phyloP scores from a whole-genome alignment of 2,329 filamentous ascomycete genomes.

The Tothia fuscella region DNA sequence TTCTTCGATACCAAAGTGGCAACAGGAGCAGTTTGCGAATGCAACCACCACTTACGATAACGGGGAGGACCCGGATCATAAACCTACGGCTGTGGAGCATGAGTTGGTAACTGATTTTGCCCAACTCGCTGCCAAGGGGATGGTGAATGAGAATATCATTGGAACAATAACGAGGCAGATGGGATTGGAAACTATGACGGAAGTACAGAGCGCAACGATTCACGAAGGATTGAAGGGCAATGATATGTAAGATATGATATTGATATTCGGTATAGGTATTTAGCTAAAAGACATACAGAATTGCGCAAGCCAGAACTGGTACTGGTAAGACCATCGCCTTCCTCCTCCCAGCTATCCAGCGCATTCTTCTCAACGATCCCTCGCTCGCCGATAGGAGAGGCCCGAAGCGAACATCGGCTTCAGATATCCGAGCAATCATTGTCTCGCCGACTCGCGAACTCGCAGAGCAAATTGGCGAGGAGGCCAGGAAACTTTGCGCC shows the following conservation, averaged over 20 bases:
- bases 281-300: conserved; percentile 19
- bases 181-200: conserved; percentile 76
- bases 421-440: conserved; percentile 47
- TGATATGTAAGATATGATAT: conserved; percentile 55
- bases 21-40: no score
- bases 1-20: neutral
- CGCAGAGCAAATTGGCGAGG: conserved; percentile 53
- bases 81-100: conserved; percentile 12
- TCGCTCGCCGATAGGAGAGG: conserved; percentile 40
- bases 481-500: conserved; percentile 56
- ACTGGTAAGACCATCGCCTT: conserved; percentile 96
- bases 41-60: conserved; percentile 15
- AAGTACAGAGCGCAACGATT: conserved; percentile 80
- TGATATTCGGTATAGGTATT: conserved; percentile 4
- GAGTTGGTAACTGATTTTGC: conserved; percentile 30
- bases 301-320: conserved; percentile 92
- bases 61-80: no score
- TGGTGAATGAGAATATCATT: conserved; percentile 56
- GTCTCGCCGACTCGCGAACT: conserved; percentile 52
- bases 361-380: conserved; percentile 55
- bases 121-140: conserved; percentile 29
- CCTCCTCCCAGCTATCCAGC: conserved; percentile 73
- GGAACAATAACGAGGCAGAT: conserved; percentile 58
- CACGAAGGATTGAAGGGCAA: conserved; percentile 64
- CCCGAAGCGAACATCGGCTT: conserved; percentile 34